These are phyloP conservation scores for Dissoconium aciculare DNA, from an alignment of 2,329 filamentous ascomycete species.

Conservation along the genomic window DNA sequence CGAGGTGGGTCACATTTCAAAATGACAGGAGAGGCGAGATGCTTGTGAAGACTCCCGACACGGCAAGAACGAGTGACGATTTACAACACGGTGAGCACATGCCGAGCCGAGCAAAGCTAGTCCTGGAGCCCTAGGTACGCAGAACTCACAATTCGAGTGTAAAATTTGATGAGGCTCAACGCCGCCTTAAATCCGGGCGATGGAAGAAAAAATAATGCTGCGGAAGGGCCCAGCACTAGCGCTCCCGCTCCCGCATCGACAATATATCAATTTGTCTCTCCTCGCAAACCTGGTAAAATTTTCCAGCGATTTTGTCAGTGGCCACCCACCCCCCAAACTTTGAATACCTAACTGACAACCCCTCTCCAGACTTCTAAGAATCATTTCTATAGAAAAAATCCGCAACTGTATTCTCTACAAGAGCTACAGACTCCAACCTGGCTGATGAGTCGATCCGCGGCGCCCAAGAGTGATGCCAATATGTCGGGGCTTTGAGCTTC, in stretches of 20 bases:
- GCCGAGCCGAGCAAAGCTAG: too few relatives aligned
- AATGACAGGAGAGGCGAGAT: too few relatives aligned
- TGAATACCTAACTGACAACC: slow-evolving; percentile 2
- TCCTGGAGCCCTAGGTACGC: too few relatives aligned
- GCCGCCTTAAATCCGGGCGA: too few relatives aligned
- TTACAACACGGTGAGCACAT: too few relatives aligned
- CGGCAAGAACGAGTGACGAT: too few relatives aligned
- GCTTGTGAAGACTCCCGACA: too few relatives aligned
- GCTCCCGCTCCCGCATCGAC: not conserved
- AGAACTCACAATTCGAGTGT: too few relatives aligned
- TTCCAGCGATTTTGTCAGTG: slow-evolving; percentile 5
- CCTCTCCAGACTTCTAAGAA: slow-evolving; percentile 40
- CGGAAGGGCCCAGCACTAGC: not conserved
- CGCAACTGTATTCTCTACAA: slow-evolving; percentile 79
- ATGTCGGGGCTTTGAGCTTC: slow-evolving; percentile 11
- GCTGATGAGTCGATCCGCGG: slow-evolving; percentile 23
- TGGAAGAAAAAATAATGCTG: too few relatives aligned
- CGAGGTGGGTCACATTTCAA: too few relatives aligned
- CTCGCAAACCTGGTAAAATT: not conserved
- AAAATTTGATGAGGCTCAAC: too few relatives aligned
- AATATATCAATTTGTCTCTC: not conserved
- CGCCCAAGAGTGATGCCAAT: slow-evolving; percentile 24
- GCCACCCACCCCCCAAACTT: slow-evolving; percentile 5
- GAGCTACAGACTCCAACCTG: slow-evolving; percentile 46
- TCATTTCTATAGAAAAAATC: slow-evolving; percentile 98